A percentile compares a stretch with the other conserved stretches of the same genome.
phyloP scores from a whole-genome alignment of 345 rosid species.

The Barbarea vulgaris region DNA sequence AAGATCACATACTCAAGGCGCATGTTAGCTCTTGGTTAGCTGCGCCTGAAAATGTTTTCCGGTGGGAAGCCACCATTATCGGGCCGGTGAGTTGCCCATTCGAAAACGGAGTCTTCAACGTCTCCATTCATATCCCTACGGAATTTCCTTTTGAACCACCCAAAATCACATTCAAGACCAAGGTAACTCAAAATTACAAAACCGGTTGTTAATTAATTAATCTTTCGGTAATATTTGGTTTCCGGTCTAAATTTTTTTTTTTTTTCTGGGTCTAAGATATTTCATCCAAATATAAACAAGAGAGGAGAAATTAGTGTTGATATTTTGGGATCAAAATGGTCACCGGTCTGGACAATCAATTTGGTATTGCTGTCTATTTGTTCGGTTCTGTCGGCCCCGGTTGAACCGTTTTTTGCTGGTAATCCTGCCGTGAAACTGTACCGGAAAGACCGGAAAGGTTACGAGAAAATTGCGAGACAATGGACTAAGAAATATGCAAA shows the following conservation, averaged over 20 bases:
- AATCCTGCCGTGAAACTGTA: constrained; percentile 23
- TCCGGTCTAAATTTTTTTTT: neutral
- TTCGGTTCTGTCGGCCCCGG: constrained; percentile 25
- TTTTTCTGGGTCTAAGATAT: neutral
- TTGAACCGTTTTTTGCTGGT: constrained; percentile 11
- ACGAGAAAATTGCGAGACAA: neutral
- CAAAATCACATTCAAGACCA: constrained; percentile 22
- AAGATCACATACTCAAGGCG: neutral
- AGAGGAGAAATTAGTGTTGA: constrained; percentile 9
- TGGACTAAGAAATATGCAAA: constrained; percentile 26
- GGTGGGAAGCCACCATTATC: constrained; percentile 23
- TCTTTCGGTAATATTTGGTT: neutral
- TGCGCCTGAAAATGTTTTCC: constrained; percentile 21
- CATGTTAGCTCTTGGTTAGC: neutral
- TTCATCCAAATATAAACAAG: constrained; percentile 27
- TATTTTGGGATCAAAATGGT: constrained; percentile 20
- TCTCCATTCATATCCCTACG: constrained; percentile 7
- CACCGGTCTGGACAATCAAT: constrained; percentile 8
- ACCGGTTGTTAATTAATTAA: constrained; percentile 2
- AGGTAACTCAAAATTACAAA: constrained; percentile 15
- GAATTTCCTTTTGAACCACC: constrained; percentile 25
- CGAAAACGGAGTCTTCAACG: constrained; percentile 20
- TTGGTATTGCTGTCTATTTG: constrained; percentile 7
- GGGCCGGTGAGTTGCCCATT: constrained; percentile 23
- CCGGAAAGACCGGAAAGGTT: constrained; percentile 16